Evolutionary conservation across 208 protist species (phyloP), one percentile per base, ranked within the genome.

Genomic region (Jaenimonas drosophilae): DNA sequence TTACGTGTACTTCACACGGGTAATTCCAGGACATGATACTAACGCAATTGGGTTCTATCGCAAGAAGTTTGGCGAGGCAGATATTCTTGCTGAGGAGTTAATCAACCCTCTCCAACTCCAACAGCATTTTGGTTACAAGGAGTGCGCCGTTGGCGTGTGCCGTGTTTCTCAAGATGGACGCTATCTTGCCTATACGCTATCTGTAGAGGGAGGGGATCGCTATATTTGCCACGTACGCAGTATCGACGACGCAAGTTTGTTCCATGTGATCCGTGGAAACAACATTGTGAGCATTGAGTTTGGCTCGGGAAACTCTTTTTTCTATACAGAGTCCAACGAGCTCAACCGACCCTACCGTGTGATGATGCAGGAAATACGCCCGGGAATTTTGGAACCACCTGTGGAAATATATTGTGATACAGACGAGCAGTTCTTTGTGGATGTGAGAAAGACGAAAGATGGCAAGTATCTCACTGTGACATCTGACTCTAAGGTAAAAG

Each of bases 221-320:
- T 94, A 80, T 41, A 73, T 94, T 46, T 94, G 86, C 50, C 86
- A 94, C 59, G 63, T 94, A 17, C 75, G 86, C 25, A 90, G 79
- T 47, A 78, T 94, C 25, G 86, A 94, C 49, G 91, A 91, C 49
- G 72, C 80, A 3, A 86, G 73, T 45, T 43, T 91, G 19, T 94
- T 91, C 49, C 86, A 94, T 47, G 82, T 94, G 17, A 91, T 94
- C 44, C 78, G 78, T 48, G 80, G 86, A 3, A 87, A 72, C 28
- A 94, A 89, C 39, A 94, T 94, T 64, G 82, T 90, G 5, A 88
- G 76, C 58, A 87, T 94, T 44, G 86, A 94, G 60, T 94, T 94
- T 59, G 82, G 86, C 4, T 76, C 76, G 4, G 60, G 71, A 11
- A 86, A 82, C 48, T 54, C 85, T 23, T 84, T 94, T 54, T 94